Evolutionary conservation across 2,329 filamentous ascomycete genomes (phyloP), one percentile per base, ranked within the genome.

Genomic region (Beauveria sp.): DNA sequence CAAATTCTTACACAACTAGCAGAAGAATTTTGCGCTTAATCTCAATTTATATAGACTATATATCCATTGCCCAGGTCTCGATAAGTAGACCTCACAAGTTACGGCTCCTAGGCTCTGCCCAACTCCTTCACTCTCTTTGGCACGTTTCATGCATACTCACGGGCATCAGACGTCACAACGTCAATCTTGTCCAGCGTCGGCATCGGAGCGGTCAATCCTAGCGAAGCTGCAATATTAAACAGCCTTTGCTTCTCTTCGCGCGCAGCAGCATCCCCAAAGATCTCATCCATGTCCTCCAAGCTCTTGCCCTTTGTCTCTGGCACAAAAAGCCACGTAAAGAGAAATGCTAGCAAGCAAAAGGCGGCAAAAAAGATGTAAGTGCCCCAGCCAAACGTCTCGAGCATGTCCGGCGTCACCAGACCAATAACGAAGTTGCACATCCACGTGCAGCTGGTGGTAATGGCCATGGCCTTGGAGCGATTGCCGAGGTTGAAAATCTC

Each of bases 301-400:
- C 76, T 82, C 65, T 72, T 75, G 20, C 82, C 82, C 53, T 76
- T 78, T 0, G 84, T 87, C 68, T 87, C 84, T 0, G 84, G 84
- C 0, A 86, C 79, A 54, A 82, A 78, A 65, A 84, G 78, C 63
- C 72, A 82, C 0, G 79, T 79, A 72, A 81, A 86, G 1, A 79
- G 62, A 8, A 78, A 70, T 0, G 79, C 77, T 5, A 84, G 69
- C 1, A 80, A 66, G 63, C 79, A 81, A 63, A 84, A 84, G 2
- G 77, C 73, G 0, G 79, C 82, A 64, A 87, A 87, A 74, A 87
- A 86, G 51, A 85, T 77, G 64, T 86, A 86, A 0, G 80, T 80
- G 10, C 80, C 80, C 68, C 74, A 82, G 3, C 71, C 72, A 7
- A 77, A n/a, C n/a, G n/a, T 77, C 51, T 81, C 73, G 5, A 88